Base-by-base conservation (phyloP, 495 filamentous ascomycete species). In the Tuber brumale region DNA sequence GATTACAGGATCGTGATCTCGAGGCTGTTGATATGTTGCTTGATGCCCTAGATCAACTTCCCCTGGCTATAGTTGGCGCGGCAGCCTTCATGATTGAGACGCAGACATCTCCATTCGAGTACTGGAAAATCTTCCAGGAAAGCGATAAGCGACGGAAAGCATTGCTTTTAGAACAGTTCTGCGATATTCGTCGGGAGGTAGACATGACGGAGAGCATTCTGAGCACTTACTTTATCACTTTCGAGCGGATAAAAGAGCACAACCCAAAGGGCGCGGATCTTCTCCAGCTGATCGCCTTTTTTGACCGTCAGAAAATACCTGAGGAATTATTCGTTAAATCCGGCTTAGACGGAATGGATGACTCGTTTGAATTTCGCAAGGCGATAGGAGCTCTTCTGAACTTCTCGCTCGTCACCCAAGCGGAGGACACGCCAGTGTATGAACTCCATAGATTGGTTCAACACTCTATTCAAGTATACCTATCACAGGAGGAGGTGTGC, bases 201-300 rank as follows among this genome's bases (percentile, higher is more conserved):
- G 51, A 57, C 51, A 27, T 57, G 51, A 57, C 51, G n/a, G 51
- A 57, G n/a, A 57, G 51, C 51, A 57, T 57, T 57, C 79, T 86
- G 21, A 83, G 81, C 10, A 87, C 86, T 41, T 88, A 85, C 86
- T 73, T 84, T 75, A 80, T 87, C 21, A 86, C 86, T 0, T 88
- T 88, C 75, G 80, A 86, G 16, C 83, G 85, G 9, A 85, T 88
- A 70, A 57, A 78, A 44, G 44, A 45, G 10, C 70, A 82, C 46
- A 76, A 70, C 69, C 79, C 79, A 18, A 75, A 73, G 23, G 83
- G 82, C 18, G 82, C 81, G 14, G 74, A 82, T 21, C 74, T 85
- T 39, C 78, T 85, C 27, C 82, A 71, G 45, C 70, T 85, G 27
- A 84, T 84, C 73, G 78, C 73, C 45, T 82, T 82, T 48, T 78